Base-by-base conservation (phyloP, 176 grass and related monocot genomes). In the Oryza nivara region DNA sequence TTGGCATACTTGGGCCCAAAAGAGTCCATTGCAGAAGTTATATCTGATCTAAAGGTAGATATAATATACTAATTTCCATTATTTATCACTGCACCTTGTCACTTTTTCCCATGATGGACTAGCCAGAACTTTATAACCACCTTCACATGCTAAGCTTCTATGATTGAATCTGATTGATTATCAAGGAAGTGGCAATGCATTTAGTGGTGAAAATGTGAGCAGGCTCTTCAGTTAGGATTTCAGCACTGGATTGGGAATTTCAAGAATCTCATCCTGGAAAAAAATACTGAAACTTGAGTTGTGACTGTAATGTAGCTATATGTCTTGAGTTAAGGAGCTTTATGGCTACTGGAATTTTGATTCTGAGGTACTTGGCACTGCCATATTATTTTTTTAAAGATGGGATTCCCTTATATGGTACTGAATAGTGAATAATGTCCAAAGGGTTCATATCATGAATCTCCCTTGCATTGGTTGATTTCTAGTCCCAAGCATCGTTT, bases 1-100 rank as follows among this genome's bases (percentile, higher is more conserved):
- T 89, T 70, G 83, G 87, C 93, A 47, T 98, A 93, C 71, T 87
- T 95, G 82, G 93, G 85, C 61, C 93, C 89, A 22, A 91, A 89
- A 90, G 96, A 98, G 85, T 89, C 91, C 64, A 63, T 92, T 88
- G 80, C 78, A 34, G 91, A 98, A 93, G 96, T 81, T 92, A 93
- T 98, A 85, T 93, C 89, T 72, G 93, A 98, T 81, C 85, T 95
- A 40, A 98, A 98, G 96, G 96, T 95, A 90, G 25, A 77, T 56
- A 86, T 68, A 75, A 67, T 74, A 89, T 36, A 60, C 70, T 58
- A 49, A 14, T 75, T 68, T 63, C 41, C 22, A 28, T 51, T 86
- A 2, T 17, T 45, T 32, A 77, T 46, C 22, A 35, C 6, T 3
- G 11, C 38, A 9, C 5, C 56, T 69, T 58, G 15, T 74, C 68